Percentiles rank a stretch among this genome's conserved stretches.
Evolutionary conservation across 1,284 basidiomycete genomes (phyloP).

Genomic region (Boletellus deceptivus): DNA sequence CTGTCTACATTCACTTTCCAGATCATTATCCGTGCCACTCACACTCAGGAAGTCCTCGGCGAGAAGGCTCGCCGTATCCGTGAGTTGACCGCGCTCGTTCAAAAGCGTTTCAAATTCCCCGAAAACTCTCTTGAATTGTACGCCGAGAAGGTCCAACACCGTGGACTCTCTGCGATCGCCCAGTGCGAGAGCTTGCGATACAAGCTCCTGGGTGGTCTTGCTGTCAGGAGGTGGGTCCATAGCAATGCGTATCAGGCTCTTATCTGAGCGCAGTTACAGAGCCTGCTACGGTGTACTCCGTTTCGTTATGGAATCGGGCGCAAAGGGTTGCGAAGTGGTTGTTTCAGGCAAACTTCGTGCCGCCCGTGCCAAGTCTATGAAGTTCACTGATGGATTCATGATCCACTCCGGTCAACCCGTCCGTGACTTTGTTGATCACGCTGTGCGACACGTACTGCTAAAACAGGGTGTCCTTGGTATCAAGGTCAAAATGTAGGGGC

Average conservation of each 20-base stretch:
- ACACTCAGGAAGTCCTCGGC: slow-evolving; percentile 99
- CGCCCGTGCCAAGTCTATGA: slow-evolving; percentile 99
- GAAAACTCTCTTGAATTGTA: slow-evolving; percentile 99
- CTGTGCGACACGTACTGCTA: slow-evolving; percentile 97
- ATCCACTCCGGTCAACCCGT: slow-evolving; percentile 99
- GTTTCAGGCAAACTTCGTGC: slow-evolving; percentile 99
- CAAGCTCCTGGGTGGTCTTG: slow-evolving; percentile 99
- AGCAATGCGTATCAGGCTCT: neutral
- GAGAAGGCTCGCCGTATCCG: slow-evolving; percentile 99
- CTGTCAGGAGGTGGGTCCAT: slow-evolving; percentile 82
- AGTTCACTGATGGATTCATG: slow-evolving; percentile 99
- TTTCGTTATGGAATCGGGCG: slow-evolving; percentile 99
- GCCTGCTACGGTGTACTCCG: slow-evolving; percentile 99
- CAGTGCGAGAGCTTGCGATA: slow-evolving; percentile 99
- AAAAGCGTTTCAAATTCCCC: slow-evolving; percentile 99
- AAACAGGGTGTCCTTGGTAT: slow-evolving; percentile 99
- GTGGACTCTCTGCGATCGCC: slow-evolving; percentile 97
- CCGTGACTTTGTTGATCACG: slow-evolving; percentile 96
- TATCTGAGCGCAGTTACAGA: slow-evolving; percentile 42
- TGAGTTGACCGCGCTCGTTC: slow-evolving; percentile 97
- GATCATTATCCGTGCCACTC: slow-evolving; percentile 99
- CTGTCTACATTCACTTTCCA: slow-evolving; percentile 30
- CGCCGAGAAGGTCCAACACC: slow-evolving; percentile 99
- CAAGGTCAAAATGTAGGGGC: slow-evolving; percentile 96
- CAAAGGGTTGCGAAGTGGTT: slow-evolving; percentile 99